These are phyloP conservation scores for Peniophora sp. DNA, from an alignment of 1,284 basidiomycete genomes.

Conservation along the genomic window DNA sequence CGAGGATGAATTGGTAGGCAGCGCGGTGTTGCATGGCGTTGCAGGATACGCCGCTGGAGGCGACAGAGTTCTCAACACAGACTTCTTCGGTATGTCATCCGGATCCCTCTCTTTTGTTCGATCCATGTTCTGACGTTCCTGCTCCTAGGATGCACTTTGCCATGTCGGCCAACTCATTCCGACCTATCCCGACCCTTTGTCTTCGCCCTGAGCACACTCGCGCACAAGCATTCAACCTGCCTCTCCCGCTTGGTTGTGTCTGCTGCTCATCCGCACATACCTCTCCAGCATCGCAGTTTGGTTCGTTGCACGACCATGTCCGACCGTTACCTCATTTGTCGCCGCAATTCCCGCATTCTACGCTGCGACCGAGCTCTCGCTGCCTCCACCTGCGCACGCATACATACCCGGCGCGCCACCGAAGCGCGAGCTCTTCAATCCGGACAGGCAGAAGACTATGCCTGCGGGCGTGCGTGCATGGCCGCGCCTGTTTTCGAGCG, in stretches of 20 bases:
- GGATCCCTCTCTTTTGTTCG: no score
- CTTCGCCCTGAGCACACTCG: slow-evolving; percentile 3
- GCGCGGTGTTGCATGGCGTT: slow-evolving; percentile 32
- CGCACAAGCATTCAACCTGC: slow-evolving; percentile 11
- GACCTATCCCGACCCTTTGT: slow-evolving; percentile 27
- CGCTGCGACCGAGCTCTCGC: slow-evolving; percentile 9
- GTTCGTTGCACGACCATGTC: slow-evolving; percentile 33
- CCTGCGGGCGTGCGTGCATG: slow-evolving; percentile 38
- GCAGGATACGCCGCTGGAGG: slow-evolving; percentile 23
- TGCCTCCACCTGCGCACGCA: slow-evolving; percentile 12
- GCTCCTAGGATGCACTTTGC: slow-evolving; percentile 36
- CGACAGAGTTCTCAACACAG: slow-evolving; percentile 8
- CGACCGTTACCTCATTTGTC: slow-evolving; percentile 11
- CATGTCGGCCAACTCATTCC: slow-evolving; percentile 39
- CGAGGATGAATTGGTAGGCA: slow-evolving; percentile 37
- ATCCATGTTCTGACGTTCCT: no score
- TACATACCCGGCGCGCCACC: slow-evolving; percentile 18
- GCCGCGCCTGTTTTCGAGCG: slow-evolving; percentile 44
- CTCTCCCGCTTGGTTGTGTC: slow-evolving; percentile 16
- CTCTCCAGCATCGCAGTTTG: slow-evolving; percentile 25
- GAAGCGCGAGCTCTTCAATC: slow-evolving; percentile 21
- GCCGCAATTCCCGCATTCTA: slow-evolving; percentile 29
- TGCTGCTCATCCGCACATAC: slow-evolving; percentile 30
- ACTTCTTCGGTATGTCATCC: slow-evolving; percentile 16
- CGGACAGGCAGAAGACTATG: slow-evolving; percentile 17